Conservation (phyloP, 495 filamentous ascomycete species). For the Aspergillus cavernicola region DNA sequence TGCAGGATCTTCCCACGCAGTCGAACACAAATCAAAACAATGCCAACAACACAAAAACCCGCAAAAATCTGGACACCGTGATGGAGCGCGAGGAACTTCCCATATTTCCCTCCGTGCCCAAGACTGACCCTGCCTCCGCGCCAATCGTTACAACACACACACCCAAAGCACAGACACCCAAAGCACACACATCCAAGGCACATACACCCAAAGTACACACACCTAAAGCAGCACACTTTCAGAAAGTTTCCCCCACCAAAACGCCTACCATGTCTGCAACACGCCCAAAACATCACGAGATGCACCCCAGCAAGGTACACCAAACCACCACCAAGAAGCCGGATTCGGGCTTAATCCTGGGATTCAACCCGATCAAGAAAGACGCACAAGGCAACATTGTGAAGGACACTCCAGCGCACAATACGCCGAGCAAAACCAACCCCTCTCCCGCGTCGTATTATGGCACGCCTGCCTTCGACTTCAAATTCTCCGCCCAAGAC, state of each 20-base stretch:
- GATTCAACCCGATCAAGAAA: slow-evolving; percentile 60
- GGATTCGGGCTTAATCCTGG: slow-evolving; percentile 62
- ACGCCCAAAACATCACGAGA: slow-evolving; percentile 59
- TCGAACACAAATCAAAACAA: slow-evolving; percentile 10
- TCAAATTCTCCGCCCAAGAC: slow-evolving; percentile 58
- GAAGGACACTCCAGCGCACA: slow-evolving; percentile 26
- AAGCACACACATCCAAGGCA: slow-evolving; percentile 1
- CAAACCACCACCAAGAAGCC: slow-evolving; percentile 64
- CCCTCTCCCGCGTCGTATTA: slow-evolving; percentile 37
- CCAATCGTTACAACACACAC: slow-evolving; percentile 9
- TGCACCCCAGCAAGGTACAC: slow-evolving; percentile 75
- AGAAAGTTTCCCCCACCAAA: slow-evolving; percentile 33
- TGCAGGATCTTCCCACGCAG: slow-evolving; percentile 18
- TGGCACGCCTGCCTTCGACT: slow-evolving; percentile 67
- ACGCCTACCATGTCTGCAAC: slow-evolving; percentile 43
- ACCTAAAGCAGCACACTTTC: slow-evolving; percentile 9
- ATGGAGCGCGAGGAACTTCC: slow-evolving; percentile 38
- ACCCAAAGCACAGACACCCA: not conserved
- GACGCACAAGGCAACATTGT: slow-evolving; percentile 38
- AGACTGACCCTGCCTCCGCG: slow-evolving; percentile 7
- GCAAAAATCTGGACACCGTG: slow-evolving; percentile 29
- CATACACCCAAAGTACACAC: slow-evolving; percentile 15
- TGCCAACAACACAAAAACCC: slow-evolving; percentile 9
- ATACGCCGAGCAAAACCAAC: slow-evolving; percentile 44
- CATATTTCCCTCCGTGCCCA: not conserved